These are phyloP conservation scores for Wallacemonas collosoma DNA, from an alignment of 208 protist species.

Conservation along the genomic window DNA sequence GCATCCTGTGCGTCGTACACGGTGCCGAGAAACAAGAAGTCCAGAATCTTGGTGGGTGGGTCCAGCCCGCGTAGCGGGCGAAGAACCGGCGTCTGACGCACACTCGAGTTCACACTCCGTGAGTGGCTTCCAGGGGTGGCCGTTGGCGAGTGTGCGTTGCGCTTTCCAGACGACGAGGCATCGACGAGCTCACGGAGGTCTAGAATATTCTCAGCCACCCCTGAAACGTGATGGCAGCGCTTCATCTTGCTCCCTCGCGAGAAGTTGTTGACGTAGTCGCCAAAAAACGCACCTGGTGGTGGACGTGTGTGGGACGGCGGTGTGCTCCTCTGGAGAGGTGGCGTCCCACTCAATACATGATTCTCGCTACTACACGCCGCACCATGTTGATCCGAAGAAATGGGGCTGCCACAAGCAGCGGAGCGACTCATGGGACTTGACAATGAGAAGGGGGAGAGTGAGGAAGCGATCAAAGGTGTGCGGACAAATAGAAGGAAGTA, in stretches of 20 bases:
- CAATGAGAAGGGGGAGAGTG: background rate
- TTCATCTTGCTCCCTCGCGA: constrained; percentile 17
- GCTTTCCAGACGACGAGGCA: background rate
- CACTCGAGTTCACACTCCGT: constrained; percentile 10
- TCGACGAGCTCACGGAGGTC: constrained; percentile 23
- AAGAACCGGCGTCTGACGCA: constrained; percentile 16
- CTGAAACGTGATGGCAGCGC: constrained; percentile 19
- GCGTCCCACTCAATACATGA: background rate
- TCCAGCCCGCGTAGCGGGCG: constrained; percentile 20
- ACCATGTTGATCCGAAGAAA: background rate
- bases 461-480: background rate
- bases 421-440: constrained; percentile 3
- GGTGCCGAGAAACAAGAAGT: constrained; percentile 81
- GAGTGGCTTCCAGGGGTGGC: constrained; percentile 6
- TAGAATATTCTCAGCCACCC: constrained; percentile 21
- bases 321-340: background rate
- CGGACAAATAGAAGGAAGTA: background rate
- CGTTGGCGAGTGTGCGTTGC: constrained; percentile 3
- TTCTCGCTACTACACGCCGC: background rate
- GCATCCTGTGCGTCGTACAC: constrained; percentile 78
- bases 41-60: constrained; percentile 60
- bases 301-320: constrained; percentile 17
- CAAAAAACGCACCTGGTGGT: constrained; percentile 7
- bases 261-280: constrained; percentile 21
- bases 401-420: constrained; percentile 3